Evolutionary conservation across 768 basidiomycete species (phyloP).

Genomic region (Psilocybe tampanensis): DNA sequence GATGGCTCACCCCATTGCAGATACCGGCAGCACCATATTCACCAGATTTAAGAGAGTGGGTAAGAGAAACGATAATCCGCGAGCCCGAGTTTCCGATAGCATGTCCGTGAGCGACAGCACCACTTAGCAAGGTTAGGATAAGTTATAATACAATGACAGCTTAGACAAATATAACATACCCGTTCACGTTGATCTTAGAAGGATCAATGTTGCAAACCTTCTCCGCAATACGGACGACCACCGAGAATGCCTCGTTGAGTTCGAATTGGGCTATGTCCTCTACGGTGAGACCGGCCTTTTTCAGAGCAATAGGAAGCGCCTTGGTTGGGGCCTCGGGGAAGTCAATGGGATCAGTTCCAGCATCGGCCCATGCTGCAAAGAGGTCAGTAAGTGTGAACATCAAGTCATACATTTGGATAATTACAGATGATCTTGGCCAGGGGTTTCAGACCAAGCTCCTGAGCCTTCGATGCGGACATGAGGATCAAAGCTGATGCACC

Average conservation of each 20-base stretch:
- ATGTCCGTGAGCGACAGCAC: constrained; percentile 94
- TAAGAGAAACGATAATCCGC: constrained; percentile 90
- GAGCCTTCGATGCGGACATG: constrained; percentile 91
- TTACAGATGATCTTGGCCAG: constrained; percentile 93
- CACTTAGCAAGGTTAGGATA: constrained; percentile 50
- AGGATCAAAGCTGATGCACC: constrained; percentile 95
- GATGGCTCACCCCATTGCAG: constrained; percentile 86
- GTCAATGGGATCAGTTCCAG: constrained; percentile 94
- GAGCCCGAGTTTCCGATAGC: constrained; percentile 96
- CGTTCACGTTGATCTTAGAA: constrained; percentile 87
- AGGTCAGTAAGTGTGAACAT: constrained; percentile 2
- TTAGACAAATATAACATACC: constrained; percentile 47
- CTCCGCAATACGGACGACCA: constrained; percentile 89
- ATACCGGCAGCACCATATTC: constrained; percentile 96
- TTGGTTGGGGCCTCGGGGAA: constrained; percentile 95
- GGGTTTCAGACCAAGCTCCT: constrained; percentile 89
- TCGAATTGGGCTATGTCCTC: constrained; percentile 92
- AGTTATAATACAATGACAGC: constrained; percentile 7
- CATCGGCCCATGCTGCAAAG: constrained; percentile 87
- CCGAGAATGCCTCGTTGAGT: constrained; percentile 98
- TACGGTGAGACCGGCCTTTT: constrained; percentile 81
- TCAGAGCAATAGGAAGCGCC: constrained; percentile 85
- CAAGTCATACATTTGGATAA: constrained; percentile 30
- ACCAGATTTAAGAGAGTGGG: constrained; percentile 89
- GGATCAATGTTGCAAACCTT: constrained; percentile 84